These are phyloP conservation scores for Nothomitra cinnamomea DNA, from an alignment of 2,329 filamentous ascomycete genomes.

Conservation along the genomic window DNA sequence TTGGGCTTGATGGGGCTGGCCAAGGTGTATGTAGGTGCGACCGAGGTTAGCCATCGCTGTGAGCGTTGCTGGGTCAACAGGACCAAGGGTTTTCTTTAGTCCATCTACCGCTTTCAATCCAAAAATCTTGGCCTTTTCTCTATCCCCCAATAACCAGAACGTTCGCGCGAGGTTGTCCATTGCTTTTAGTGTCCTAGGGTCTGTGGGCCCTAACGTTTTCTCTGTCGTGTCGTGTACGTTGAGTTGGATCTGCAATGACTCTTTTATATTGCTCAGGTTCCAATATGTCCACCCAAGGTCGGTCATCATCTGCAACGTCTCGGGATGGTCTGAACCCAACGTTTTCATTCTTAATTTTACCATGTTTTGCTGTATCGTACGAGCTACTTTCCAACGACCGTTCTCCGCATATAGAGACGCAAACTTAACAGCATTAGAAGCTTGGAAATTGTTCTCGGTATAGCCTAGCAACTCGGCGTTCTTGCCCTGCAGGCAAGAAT, in stretches of 20 bases:
- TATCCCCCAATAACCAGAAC: background rate
- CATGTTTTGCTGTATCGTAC: background rate
- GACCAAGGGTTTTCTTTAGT: background rate
- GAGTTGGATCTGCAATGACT: background rate
- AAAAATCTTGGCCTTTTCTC: too few relatives aligned
- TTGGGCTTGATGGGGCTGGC: slow-evolving; percentile 8
- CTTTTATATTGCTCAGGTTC: background rate
- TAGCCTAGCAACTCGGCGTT: background rate
- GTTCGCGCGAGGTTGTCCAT: too few relatives aligned
- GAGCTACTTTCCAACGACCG: background rate
- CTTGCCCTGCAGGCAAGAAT: background rate
- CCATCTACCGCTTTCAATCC: background rate
- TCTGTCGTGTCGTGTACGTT: background rate
- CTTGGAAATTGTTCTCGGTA: background rate
- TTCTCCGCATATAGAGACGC: background rate
- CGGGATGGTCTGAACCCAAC: background rate
- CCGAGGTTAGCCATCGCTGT: slow-evolving; percentile 7
- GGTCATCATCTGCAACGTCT: background rate
- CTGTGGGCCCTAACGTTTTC: background rate
- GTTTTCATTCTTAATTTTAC: background rate
- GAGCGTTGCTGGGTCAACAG: background rate
- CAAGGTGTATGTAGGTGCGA: slow-evolving; percentile 12
- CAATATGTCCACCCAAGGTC: background rate
- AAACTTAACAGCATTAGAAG: background rate
- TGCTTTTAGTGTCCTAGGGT: background rate